phyloP scores from a whole-genome alignment of 1,284 basidiomycete species.

The Boletus mariae region DNA sequence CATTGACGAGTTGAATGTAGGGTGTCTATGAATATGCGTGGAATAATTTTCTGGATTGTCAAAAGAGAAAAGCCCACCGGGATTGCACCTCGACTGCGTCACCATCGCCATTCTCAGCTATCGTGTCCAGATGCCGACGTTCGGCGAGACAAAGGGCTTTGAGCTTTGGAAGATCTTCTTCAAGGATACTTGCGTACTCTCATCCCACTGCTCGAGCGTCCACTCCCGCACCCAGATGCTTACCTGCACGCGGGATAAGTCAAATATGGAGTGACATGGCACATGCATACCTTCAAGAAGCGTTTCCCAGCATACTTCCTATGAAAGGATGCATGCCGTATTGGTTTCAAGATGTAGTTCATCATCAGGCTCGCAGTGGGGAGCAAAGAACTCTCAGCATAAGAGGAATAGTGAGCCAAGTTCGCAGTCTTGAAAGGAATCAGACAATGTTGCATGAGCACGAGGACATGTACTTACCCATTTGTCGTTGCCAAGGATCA shows the following conservation, averaged over 20 bases:
- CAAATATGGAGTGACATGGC: background rate
- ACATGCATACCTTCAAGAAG: slow-evolving; percentile 68
- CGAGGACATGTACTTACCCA: too few relatives aligned
- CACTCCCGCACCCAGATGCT: slow-evolving; percentile 60
- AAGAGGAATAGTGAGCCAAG: slow-evolving; percentile 89
- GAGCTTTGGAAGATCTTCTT: slow-evolving; percentile 48
- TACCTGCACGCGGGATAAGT: slow-evolving; percentile 37
- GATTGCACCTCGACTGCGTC: slow-evolving; percentile 11
- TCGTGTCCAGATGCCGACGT: slow-evolving; percentile 29
- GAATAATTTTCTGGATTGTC: slow-evolving; percentile 19
- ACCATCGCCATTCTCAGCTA: slow-evolving; percentile 11
- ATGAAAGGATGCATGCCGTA: slow-evolving; percentile 73
- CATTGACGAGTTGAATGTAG: slow-evolving; percentile 20
- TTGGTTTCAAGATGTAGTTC: slow-evolving; percentile 81
- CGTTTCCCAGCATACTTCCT: slow-evolving; percentile 84
- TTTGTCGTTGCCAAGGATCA: slow-evolving; percentile 64
- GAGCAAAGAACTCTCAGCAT: slow-evolving; percentile 79
- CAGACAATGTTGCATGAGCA: too few relatives aligned
- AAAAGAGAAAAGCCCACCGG: background rate
- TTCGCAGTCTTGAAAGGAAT: slow-evolving; percentile 27
- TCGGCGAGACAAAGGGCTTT: slow-evolving; percentile 49
- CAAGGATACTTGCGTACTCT: slow-evolving; percentile 46
- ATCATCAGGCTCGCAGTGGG: slow-evolving; percentile 92
- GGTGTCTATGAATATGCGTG: slow-evolving; percentile 31
- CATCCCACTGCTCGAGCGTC: slow-evolving; percentile 37